These are phyloP conservation scores for Rhizophora mangle DNA, from an alignment of 345 rosid genomes.

Conservation along the genomic window DNA sequence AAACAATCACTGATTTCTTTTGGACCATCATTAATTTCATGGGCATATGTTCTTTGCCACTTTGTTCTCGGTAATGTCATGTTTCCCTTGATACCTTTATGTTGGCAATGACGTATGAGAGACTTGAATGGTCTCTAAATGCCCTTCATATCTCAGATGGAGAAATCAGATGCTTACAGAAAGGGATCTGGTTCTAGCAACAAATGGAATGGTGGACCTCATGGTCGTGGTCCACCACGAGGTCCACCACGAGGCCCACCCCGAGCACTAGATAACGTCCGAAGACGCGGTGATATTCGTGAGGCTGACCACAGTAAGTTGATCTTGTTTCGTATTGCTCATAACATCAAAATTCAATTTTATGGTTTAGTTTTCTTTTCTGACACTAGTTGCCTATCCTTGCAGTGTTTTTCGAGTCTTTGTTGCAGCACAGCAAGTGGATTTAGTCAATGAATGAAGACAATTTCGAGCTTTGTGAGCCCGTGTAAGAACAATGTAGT, in stretches of 20 bases:
- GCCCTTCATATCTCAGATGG: slow-evolving; percentile 49
- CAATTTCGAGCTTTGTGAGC: too few relatives aligned
- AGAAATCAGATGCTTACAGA: slow-evolving; percentile 65
- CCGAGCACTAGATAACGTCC: slow-evolving; percentile 63
- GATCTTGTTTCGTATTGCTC: not conserved
- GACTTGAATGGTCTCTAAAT: not conserved
- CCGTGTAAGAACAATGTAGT: too few relatives aligned
- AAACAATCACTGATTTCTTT: slow-evolving; percentile 58
- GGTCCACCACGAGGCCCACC: slow-evolving; percentile 33
- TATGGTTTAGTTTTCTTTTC: not conserved
- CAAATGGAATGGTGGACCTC: slow-evolving; percentile 82
- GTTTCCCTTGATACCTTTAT: not conserved
- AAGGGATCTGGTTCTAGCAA: slow-evolving; percentile 64
- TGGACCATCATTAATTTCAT: slow-evolving; percentile 65
- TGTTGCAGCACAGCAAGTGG: too few relatives aligned
- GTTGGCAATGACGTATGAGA: too few relatives aligned
- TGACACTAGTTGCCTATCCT: not conserved
- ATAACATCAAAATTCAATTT: not conserved
- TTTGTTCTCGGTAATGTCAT: slow-evolving; percentile 57
- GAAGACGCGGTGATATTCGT: slow-evolving; percentile 67
- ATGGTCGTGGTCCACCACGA: slow-evolving; percentile 32
- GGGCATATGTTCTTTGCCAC: slow-evolving; percentile 56
- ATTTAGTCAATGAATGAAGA: too few relatives aligned
- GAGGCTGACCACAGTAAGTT: slow-evolving; percentile 66
- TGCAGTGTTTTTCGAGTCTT: slow-evolving; percentile 1